Evolutionary conservation across 2,329 filamentous ascomycete genomes (phyloP).

Genomic region (Botrytis paeoniae): DNA sequence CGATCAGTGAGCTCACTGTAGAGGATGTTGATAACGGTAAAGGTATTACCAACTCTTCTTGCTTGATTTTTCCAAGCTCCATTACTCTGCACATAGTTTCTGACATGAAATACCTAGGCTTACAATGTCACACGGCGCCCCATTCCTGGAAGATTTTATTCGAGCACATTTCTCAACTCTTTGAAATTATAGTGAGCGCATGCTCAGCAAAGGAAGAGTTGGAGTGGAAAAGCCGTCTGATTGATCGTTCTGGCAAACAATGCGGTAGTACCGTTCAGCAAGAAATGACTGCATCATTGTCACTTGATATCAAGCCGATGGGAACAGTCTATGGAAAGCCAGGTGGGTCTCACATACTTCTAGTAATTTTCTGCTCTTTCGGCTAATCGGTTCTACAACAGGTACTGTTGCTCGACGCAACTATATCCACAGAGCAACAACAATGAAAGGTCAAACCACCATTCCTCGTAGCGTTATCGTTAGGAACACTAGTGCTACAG

Average conservation of each 20-base stretch:
- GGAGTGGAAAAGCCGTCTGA: constrained; percentile 73
- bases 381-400: constrained; percentile 31
- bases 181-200: constrained; percentile 83
- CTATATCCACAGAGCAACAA: constrained; percentile 76
- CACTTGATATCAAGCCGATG: constrained; percentile 68
- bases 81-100: not conserved
- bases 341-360: constrained; percentile 44
- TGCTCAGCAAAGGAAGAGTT: constrained; percentile 77
- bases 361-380: not conserved
- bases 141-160: constrained; percentile 93
- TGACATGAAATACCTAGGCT: constrained; percentile 48
- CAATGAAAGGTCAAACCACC: constrained; percentile 62
- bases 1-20: constrained; percentile 61
- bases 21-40: constrained; percentile 73
- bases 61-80: no score
- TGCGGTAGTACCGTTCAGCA: constrained; percentile 47
- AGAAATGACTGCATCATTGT: constrained; percentile 60
- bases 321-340: constrained; percentile 73
- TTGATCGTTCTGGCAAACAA: constrained; percentile 49
- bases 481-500: constrained; percentile 74
- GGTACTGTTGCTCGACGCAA: constrained; percentile 63
- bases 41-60: constrained; percentile 46
- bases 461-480: constrained; percentile 75
- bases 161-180: constrained; percentile 70
- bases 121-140: constrained; percentile 82